Evolutionary conservation across 2,329 filamentous ascomycete species (phyloP).

Genomic region (Triangularia setosa): DNA sequence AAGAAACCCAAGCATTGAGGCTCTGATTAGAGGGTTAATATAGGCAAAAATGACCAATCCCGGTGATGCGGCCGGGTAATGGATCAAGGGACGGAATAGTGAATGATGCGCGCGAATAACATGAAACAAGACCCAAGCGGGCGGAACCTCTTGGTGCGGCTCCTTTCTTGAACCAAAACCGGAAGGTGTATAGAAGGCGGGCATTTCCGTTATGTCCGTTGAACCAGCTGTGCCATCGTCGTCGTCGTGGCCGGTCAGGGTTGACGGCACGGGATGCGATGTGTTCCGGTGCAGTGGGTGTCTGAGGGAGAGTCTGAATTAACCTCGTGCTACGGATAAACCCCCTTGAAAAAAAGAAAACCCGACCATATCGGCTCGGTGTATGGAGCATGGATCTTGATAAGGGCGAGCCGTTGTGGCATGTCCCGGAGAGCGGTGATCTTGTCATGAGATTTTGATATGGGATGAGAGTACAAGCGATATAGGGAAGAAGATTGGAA

Average conservation of each 20-base stretch:
- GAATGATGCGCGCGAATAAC: constrained; percentile 6
- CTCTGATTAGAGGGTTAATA: constrained; percentile 12
- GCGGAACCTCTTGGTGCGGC: neutral
- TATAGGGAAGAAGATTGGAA: neutral
- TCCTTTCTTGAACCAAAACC: neutral
- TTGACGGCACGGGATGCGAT: neutral
- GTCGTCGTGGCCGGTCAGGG: neutral
- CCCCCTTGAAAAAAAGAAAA: neutral
- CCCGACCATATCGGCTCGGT: neutral
- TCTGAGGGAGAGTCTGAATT: neutral
- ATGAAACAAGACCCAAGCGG: constrained; percentile 18
- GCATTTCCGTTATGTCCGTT: neutral
- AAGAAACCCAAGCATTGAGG: neutral
- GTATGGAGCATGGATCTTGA: neutral
- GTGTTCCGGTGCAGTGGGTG: neutral
- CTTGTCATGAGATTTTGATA: neutral
- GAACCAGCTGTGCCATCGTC: neutral
- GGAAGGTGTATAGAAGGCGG: neutral
- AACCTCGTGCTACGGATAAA: neutral
- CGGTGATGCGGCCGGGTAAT: constrained; percentile 13
- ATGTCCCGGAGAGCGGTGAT: neutral
- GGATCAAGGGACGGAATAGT: constrained; percentile 10
- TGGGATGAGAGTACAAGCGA: neutral
- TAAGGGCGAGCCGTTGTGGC: neutral
- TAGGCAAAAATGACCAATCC: constrained; percentile 21